Conservation (phyloP, 257 asterid species). For the Voacanga thouarsii region DNA sequence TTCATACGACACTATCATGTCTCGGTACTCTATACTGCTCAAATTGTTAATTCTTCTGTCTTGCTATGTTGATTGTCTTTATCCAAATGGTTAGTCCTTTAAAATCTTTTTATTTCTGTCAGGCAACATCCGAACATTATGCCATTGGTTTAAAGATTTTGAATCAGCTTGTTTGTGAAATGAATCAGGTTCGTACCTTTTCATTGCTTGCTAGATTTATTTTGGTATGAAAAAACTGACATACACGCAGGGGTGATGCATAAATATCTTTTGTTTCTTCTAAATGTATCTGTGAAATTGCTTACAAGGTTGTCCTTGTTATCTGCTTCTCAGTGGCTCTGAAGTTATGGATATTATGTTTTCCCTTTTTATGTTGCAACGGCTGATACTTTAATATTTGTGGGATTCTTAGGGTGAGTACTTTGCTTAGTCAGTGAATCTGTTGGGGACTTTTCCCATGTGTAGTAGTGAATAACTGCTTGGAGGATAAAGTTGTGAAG, state of each 20-base stretch:
- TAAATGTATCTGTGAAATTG: not conserved
- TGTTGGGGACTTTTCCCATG: not conserved
- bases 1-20: not conserved
- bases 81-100: slow-evolving; percentile 20
- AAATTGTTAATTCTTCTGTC: not conserved
- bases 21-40: not conserved
- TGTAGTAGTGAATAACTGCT: not conserved
- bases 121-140: slow-evolving; percentile 87
- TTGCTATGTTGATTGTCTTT: not conserved
- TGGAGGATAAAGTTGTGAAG: not conserved
- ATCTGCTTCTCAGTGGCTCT: not conserved
- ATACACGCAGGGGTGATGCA: not conserved
- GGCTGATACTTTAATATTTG: not conserved
- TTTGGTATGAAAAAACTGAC: not conserved
- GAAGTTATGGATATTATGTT: not conserved
- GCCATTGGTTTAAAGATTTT: slow-evolving; percentile 91
- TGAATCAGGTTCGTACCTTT: slow-evolving; percentile 75
- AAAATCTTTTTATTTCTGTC: slow-evolving; percentile 32
- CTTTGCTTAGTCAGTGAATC: not conserved
- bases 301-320: not conserved
- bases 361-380: not conserved
- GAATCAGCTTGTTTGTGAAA: slow-evolving; percentile 92
- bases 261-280: not conserved
- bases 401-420: not conserved
- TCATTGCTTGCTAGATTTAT: not conserved